These are phyloP conservation scores for Fusarium sororula DNA, from an alignment of 2,329 filamentous ascomycete genomes.

Conservation along the genomic window DNA sequence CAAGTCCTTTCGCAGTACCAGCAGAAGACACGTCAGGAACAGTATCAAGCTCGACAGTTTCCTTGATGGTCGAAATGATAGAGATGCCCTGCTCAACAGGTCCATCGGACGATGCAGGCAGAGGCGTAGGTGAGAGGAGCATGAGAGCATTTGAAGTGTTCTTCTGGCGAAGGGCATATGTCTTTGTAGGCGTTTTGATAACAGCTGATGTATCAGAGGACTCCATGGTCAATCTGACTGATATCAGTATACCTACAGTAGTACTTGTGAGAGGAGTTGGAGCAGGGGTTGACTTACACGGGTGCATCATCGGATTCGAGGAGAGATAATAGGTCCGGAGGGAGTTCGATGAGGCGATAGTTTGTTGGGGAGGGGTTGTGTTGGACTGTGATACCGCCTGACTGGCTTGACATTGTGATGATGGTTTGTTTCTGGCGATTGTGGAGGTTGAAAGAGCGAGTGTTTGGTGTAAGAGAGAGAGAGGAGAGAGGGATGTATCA, in stretches of 20 bases:
- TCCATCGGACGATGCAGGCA: not conserved
- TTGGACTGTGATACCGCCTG: constrained; percentile 59
- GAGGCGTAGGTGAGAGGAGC: constrained; percentile 51
- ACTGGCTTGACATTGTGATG: constrained; percentile 57
- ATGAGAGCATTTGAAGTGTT: constrained; percentile 75
- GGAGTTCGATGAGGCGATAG: constrained; percentile 71
- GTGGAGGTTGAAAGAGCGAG: not conserved
- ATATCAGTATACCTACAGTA: not conserved
- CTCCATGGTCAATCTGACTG: constrained; percentile 57
- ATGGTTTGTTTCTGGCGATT: not conserved
- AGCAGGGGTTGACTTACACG: constrained; percentile 52
- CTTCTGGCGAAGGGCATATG: constrained; percentile 70
- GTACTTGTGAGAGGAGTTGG: not conserved
- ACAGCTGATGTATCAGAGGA: constrained; percentile 60
- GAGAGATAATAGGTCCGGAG: constrained; percentile 64
- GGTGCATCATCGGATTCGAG: constrained; percentile 65
- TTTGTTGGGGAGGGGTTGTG: constrained; percentile 59
- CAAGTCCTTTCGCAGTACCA: constrained; percentile 39
- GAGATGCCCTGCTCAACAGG: constrained; percentile 51
- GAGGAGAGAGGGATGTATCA: not conserved
- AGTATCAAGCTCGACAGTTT: constrained; percentile 68
- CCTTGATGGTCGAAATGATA: constrained; percentile 65
- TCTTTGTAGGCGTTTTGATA: constrained; percentile 60
- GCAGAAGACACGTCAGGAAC: constrained; percentile 49
- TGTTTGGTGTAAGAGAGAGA: not conserved